A percentile compares a stretch with the other conserved stretches of the same genome.
Evolutionary conservation across 768 basidiomycete species (phyloP).

Genomic region (Leccinum subgranulosum): DNA sequence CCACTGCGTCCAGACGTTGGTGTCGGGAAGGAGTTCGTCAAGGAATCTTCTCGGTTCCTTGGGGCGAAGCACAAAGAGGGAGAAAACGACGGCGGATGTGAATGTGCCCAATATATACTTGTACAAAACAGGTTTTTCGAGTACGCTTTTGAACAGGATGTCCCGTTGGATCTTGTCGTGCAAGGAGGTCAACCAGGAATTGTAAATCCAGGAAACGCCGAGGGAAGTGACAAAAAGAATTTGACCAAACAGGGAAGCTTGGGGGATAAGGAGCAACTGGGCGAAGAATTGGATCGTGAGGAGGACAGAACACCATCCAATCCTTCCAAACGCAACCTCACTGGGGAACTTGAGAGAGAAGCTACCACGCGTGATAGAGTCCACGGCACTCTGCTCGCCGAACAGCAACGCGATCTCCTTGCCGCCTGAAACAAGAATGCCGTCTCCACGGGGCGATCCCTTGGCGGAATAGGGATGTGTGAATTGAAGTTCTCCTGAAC

Average conservation of each 20-base stretch:
- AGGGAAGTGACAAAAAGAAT: conserved; percentile 25
- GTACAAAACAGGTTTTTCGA: not conserved
- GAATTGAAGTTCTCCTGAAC: conserved; percentile 17
- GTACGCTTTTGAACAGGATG: not conserved
- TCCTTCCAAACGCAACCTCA: not conserved
- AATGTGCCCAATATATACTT: conserved; percentile 12
- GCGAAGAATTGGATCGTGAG: conserved; percentile 21
- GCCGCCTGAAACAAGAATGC: conserved; percentile 12
- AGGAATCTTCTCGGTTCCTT: conserved; percentile 8
- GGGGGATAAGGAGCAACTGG: conserved; percentile 26
- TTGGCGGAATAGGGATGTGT: conserved; percentile 11
- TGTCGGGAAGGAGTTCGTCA: conserved; percentile 16
- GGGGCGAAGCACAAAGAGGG: conserved; percentile 8
- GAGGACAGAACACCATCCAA: conserved; percentile 14
- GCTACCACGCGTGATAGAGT: conserved; percentile 2
- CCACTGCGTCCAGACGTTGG: conserved; percentile 19
- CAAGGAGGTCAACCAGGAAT: conserved; percentile 25
- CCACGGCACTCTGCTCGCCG: conserved; percentile 10
- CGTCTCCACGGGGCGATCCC: conserved; percentile 22
- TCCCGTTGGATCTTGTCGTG: conserved; percentile 21
- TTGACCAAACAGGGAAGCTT: conserved; percentile 12
- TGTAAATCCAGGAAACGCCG: conserved; percentile 26
- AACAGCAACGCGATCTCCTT: conserved; percentile 2
- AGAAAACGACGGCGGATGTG: conserved; percentile 16
- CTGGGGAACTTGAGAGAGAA: conserved; percentile 6